Base-by-base conservation (phyloP, 1,284 basidiomycete species). In the Tilletia walkeri region DNA sequence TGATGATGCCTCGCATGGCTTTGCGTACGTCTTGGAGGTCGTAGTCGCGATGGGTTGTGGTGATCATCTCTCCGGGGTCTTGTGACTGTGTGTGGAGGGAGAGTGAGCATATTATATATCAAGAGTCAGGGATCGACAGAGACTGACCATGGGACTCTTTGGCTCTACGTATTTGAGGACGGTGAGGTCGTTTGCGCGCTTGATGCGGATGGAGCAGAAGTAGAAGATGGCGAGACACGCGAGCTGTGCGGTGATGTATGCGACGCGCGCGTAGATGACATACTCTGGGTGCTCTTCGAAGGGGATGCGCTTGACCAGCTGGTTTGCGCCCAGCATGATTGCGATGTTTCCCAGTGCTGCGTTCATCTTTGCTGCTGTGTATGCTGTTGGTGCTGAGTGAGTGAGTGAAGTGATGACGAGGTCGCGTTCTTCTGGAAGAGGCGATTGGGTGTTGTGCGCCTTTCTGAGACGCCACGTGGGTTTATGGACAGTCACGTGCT, bases 1-100 rank as follows among this genome's bases (percentile, higher is more conserved):
- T 85, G 38, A 85, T 70, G 45, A 85, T 79, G 41, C 84, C 81
- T 16, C 90, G 84, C 73, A 94, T 90, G n/a, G 91, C 87, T 87
- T 96, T 94, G 70, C 90, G 91, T 2, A 89, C 89, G 84, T 98
- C 92, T 4, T 88, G 86, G 16, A 97, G 89, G 85, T 99, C 95
- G 78, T 99, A 99, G 83, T 98, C 95, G 70, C 89, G 88, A 72
- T 94, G 89, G 30, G 95, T 98, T 7, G 94, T 96, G n/a, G 91
- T 93, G 38, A 95, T 88, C 6, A 95, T 88, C 82, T 91, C 88
- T 54, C 91, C 90, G 30, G 90, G 88, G 71, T 92, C 90, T 74
- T 89, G 85, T 20, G 89, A 88, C 75, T 73, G 70, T 63, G 34
- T 39, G 3, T 3, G 2, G 59, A 7, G 30, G 1, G 14, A 16